Conservation (phyloP, 1,139 yeast genomes). For the Taphrina deformans region DNA sequence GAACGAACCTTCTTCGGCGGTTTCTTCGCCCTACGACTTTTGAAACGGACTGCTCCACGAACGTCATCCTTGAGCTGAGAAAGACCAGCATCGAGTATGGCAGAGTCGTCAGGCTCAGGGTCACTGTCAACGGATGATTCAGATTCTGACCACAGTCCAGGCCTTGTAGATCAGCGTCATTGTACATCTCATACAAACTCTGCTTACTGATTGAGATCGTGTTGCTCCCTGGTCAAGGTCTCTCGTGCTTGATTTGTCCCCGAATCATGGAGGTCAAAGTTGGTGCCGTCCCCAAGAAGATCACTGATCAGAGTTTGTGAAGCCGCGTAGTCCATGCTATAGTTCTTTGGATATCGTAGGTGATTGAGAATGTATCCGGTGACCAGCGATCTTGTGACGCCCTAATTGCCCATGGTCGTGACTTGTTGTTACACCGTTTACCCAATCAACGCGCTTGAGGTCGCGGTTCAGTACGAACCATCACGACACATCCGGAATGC, state of each 20-base stretch:
- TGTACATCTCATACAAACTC: background rate
- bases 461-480: no score
- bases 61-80: conserved; percentile 11
- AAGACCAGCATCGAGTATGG: background rate
- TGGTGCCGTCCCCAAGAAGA: conserved; percentile 14
- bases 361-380: no score
- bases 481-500: no score
- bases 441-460: no score
- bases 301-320: conserved; percentile 16
- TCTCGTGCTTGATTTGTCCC: background rate
- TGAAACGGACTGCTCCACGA: conserved; percentile 18
- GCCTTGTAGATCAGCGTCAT: conserved; percentile 4
- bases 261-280: background rate
- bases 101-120: background rate
- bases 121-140: conserved; percentile 4
- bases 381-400: no score
- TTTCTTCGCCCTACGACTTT: conserved; percentile 1
- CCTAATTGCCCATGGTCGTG: no score
- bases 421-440: no score
- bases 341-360: no score
- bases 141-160: conserved; percentile 18
- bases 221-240: background rate
- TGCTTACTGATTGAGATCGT: background rate
- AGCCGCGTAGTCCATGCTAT: conserved; percentile 14
- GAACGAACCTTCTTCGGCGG: background rate